A percentile compares a stretch with the other conserved stretches of the same genome.
Conservation (phyloP, 495 filamentous ascomycete species). For the Cudoniella acicularis region DNA sequence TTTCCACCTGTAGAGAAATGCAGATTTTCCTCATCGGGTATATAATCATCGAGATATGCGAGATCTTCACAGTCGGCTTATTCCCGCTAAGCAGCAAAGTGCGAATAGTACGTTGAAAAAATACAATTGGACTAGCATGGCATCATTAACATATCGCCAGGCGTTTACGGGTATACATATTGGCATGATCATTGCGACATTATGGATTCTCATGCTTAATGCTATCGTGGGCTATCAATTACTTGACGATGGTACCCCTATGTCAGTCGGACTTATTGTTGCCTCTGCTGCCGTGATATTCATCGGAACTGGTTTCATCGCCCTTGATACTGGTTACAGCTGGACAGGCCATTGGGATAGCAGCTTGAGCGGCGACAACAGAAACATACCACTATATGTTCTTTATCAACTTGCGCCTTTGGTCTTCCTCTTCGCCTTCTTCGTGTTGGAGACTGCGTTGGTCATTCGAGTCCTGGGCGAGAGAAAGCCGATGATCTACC, state of each 20-base stretch:
- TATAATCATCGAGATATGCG: constrained; percentile 85
- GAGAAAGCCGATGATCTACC: constrained; percentile 81
- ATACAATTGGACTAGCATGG: too few species aligned
- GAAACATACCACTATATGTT: constrained; percentile 85
- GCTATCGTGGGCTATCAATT: constrained; percentile 90
- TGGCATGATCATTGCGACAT: constrained; percentile 79
- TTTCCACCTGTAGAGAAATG: constrained; percentile 71
- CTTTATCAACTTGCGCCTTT: constrained; percentile 89
- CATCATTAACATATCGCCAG: constrained; percentile 45
- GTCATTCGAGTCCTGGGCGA: constrained; percentile 85
- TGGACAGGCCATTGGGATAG: constrained; percentile 75
- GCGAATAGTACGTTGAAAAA: constrained; percentile 53
- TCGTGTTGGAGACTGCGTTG: constrained; percentile 73
- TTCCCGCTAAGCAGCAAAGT: constrained; percentile 70
- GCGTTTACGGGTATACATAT: constrained; percentile 93
- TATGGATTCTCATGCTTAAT: constrained; percentile 91
- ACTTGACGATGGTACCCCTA: constrained; percentile 85
- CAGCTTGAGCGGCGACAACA: constrained; percentile 53
- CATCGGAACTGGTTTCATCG: constrained; percentile 91
- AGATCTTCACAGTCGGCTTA: constrained; percentile 91
- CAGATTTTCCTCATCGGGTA: constrained; percentile 89
- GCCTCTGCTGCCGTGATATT: constrained; percentile 69
- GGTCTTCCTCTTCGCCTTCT: constrained; percentile 81
- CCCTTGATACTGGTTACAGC: constrained; percentile 84
- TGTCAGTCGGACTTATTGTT: constrained; percentile 73